Evolutionary conservation across 1,139 yeast genomes (phyloP).

Genomic region (Meyerozyma carpophila): DNA sequence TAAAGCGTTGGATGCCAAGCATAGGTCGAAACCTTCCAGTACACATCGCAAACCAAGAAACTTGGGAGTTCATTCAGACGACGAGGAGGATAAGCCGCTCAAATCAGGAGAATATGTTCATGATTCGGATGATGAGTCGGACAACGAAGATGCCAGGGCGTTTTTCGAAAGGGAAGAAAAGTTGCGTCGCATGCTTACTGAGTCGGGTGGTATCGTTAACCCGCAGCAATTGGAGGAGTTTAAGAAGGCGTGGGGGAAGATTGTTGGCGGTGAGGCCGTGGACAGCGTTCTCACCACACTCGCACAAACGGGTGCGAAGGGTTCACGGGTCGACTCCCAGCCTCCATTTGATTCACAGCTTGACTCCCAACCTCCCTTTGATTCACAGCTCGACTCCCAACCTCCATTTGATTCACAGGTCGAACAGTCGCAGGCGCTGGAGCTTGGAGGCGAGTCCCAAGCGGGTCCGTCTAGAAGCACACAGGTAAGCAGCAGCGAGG

Average conservation of each 20-base stretch:
- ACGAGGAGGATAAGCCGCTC: slow-evolving; percentile 13
- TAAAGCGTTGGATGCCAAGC: neutral
- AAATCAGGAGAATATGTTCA: slow-evolving; percentile 51
- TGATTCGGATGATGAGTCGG: slow-evolving; percentile 66
- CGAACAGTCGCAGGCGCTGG: neutral
- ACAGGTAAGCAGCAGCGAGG: slow-evolving; percentile 13
- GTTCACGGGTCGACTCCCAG: neutral
- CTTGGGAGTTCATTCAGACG: slow-evolving; percentile 16
- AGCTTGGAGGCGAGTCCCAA: too few relatives aligned
- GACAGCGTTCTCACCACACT: neutral
- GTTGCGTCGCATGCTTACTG: slow-evolving; percentile 38
- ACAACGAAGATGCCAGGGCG: slow-evolving; percentile 46
- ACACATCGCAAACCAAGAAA: slow-evolving; percentile 15
- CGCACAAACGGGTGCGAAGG: neutral
- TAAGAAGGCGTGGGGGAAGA: slow-evolving; percentile 29
- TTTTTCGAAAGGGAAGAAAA: slow-evolving; percentile 58
- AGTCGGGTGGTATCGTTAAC: slow-evolving; percentile 38
- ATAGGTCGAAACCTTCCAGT: slow-evolving; percentile 1
- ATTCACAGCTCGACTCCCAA: neutral
- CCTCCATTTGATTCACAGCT: neutral
- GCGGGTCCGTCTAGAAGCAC: neutral
- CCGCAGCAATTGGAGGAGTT: slow-evolving; percentile 33
- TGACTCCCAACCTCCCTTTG: neutral
- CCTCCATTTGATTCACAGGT: neutral
- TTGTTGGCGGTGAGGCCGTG: neutral